Percentiles rank a stretch among this genome's conserved stretches.
These are phyloP conservation scores for Candida loeiensis DNA, from an alignment of 805 yeast species.

Conservation along the genomic window DNA sequence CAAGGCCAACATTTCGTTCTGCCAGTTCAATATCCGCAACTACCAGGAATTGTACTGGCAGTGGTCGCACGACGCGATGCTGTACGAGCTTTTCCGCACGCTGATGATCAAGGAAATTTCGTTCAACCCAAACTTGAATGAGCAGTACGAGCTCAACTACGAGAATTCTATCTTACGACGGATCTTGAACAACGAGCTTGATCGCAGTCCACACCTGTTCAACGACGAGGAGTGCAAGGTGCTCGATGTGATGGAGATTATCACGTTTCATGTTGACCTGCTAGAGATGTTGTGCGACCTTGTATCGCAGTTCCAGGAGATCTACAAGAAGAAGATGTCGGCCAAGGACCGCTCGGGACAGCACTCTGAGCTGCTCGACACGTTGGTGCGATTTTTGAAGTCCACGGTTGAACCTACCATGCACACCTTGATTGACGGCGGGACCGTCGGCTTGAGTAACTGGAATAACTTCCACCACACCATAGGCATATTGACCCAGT, in stretches of 20 bases:
- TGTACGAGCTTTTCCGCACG: constrained; percentile 5
- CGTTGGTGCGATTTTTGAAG: constrained; percentile 2
- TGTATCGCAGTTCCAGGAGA: constrained; percentile 5
- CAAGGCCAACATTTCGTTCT: constrained; percentile 4
- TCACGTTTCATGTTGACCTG: constrained; percentile 16
- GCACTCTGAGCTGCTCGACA: neutral
- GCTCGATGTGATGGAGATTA: constrained; percentile 16
- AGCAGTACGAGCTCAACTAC: constrained; percentile 13
- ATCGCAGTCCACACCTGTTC: constrained; percentile 14
- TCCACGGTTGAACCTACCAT: constrained; percentile 2
- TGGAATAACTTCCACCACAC: neutral
- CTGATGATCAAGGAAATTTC: constrained; percentile 11
- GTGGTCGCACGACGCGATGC: constrained; percentile 3
- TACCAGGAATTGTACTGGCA: constrained; percentile 4
- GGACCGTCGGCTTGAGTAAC: constrained; percentile 11
- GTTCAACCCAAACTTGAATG: constrained; percentile 11
- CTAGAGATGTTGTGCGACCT: constrained; percentile 5
- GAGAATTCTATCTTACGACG: constrained; percentile 15
- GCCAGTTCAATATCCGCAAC: constrained; percentile 3
- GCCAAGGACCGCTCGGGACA: constrained; percentile 1
- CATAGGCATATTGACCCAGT: constrained; percentile 2
- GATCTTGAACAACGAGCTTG: constrained; percentile 14
- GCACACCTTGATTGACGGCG: constrained; percentile 3
- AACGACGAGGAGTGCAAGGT: constrained; percentile 15
- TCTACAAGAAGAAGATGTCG: neutral